Evolutionary conservation across 768 basidiomycete genomes (phyloP), one percentile per base, ranked within the genome.

Genomic region (Tephrocybe sp.): DNA sequence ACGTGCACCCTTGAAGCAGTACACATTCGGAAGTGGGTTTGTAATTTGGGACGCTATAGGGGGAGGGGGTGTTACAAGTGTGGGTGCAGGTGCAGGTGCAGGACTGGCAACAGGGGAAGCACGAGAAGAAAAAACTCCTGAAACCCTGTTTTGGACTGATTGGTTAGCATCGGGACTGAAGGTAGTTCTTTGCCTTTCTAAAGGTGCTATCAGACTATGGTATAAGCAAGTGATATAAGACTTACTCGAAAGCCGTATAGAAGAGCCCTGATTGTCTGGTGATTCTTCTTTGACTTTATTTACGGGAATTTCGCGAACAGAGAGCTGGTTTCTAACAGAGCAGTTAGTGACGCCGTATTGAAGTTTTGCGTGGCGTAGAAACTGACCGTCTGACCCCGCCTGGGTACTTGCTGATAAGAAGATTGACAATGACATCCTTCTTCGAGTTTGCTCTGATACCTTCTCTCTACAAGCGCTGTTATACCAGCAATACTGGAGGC

Each of bases 371-470:
- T n/a, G n/a, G n/a, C n/a, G n/a, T n/a, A n/a, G n/a, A 9, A 27
- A 19, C 35, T 40, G 31, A 52, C 58, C 51, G 44, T 9, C 47
- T 52, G 28, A 56, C 49, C 19, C 56, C 59, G 3, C 52, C 44
- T n/a, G 54, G 59, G 39, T 56, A 43, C 42, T 56, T 56, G 21
- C 34, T 15, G 16, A 55, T 39, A 16, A 64, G 49, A 11, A 40
- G 22, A 7, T 57, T 48, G 18, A 61, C 58, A 16, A 64, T 55
- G 22, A 49, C 45, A 24, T 44, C 34, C 21, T 52, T 63, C 47
- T 54, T 63, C 13, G 21, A 35, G 34, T 61, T 61, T 12, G 61
- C 61, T 45, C 47, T 64, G n/a, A 64, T 44, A 9, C 52, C 50
- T 42, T 60, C 54, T 41, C 42, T 56, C 63, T 64, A 30, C 25